Evolutionary conservation across 441 rosid species (phyloP).

Genomic region (Brassica balearica): DNA sequence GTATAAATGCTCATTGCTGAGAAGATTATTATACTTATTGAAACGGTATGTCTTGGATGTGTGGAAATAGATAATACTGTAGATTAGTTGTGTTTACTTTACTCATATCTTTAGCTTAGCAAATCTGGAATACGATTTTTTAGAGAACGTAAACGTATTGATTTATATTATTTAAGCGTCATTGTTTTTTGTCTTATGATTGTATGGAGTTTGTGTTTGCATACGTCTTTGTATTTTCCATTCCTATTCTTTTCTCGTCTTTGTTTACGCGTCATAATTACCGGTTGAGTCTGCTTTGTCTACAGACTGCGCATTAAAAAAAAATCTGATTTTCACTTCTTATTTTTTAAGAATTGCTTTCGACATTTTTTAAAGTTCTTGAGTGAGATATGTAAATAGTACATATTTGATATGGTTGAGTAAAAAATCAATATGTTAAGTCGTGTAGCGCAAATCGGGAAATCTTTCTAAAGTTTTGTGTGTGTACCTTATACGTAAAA

Average conservation of each 20-base stretch:
- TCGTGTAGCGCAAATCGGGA: conserved; percentile 31
- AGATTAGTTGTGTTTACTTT: background rate
- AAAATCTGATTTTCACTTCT: background rate
- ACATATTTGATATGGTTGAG: conserved; percentile 20
- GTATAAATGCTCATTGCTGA: conserved; percentile 6
- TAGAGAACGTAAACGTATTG: conserved; percentile 18
- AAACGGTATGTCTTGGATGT: background rate
- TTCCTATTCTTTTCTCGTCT: conserved; percentile 15
- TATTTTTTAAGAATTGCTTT: conserved; percentile 19
- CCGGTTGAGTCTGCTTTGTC: conserved; percentile 33
- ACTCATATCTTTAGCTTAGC: background rate
- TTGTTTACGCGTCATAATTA: conserved; percentile 39
- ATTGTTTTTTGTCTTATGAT: conserved; percentile 19
- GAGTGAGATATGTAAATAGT: conserved; percentile 16
- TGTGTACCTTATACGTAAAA: conserved; percentile 17
- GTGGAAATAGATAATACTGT: background rate
- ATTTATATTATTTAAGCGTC: background rate
- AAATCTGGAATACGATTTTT: background rate
- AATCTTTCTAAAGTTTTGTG: background rate
- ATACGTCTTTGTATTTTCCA: conserved; percentile 31
- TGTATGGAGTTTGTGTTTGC: conserved; percentile 39
- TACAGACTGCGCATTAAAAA: background rate
- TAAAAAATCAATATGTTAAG: conserved; percentile 19
- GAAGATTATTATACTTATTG: conserved; percentile 1
- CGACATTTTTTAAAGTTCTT: background rate